Conservation (phyloP, 805 yeast genomes). For the Zygosaccharomyces bisporus region DNA sequence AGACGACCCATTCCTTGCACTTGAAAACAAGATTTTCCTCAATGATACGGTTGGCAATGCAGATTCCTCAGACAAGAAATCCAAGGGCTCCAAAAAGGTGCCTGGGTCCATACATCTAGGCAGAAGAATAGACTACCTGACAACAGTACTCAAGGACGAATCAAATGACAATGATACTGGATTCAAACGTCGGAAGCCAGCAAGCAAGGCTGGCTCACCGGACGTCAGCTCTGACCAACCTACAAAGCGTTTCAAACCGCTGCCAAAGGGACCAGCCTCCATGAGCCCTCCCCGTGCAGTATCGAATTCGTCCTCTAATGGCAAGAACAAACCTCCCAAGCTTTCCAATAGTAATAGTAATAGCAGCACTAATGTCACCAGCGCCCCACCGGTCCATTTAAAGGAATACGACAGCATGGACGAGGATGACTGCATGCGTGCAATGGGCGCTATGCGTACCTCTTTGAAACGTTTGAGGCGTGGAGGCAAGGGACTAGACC, state of each 20-base stretch:
- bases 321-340: constrained; percentile 7
- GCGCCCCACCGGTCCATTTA: constrained; percentile 16
- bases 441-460: constrained; percentile 61
- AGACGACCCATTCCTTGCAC: constrained; percentile 88
- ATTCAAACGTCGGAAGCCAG: constrained; percentile 31
- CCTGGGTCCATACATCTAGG: constrained; percentile 93
- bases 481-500: constrained; percentile 69
- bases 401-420: constrained; percentile 76
- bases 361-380: constrained; percentile 5
- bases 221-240: constrained; percentile 17
- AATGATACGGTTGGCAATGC: constrained; percentile 37
- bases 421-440: constrained; percentile 59
- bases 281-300: constrained; percentile 13
- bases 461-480: constrained; percentile 63
- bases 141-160: constrained; percentile 63
- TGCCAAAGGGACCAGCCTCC: constrained; percentile 31
- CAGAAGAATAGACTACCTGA: constrained; percentile 84
- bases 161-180: constrained; percentile 33
- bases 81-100: constrained; percentile 51
- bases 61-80: constrained; percentile 20
- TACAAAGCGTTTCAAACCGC: constrained; percentile 25
- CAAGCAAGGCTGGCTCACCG: constrained; percentile 25
- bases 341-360: constrained; percentile 5
- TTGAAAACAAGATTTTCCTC: constrained; percentile 79
- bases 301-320: constrained; percentile 8